A percentile compares a stretch with the other conserved stretches of the same genome.
phyloP scores from a whole-genome alignment of 352 stramenopile species.

The Pythium volutum region DNA sequence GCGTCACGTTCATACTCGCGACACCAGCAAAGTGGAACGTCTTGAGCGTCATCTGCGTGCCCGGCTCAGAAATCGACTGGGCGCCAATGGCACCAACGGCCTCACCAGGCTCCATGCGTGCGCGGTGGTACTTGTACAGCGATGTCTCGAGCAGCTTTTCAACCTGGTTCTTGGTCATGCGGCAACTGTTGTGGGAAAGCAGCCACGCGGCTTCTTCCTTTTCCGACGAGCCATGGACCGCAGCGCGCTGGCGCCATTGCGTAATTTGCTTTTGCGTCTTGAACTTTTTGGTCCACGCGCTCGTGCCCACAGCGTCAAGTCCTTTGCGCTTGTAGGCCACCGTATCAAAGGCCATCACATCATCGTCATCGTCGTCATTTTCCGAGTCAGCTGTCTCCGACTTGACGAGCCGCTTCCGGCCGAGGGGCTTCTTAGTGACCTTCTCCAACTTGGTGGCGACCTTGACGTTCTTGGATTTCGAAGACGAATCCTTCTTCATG shows the following conservation, averaged over 20 bases:
- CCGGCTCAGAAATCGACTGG: conserved; percentile 96
- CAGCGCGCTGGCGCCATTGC: conserved; percentile 57
- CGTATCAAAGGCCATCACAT: conserved; percentile 46
- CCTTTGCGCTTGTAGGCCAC: conserved; percentile 66
- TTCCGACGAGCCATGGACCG: conserved; percentile 44
- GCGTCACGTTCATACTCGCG: conserved; percentile 99
- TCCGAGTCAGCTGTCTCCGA: conserved; percentile 31
- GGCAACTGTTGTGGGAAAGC: conserved; percentile 90
- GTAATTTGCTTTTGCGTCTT: conserved; percentile 40
- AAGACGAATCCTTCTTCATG: conserved; percentile 25
- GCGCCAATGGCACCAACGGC: conserved; percentile 96
- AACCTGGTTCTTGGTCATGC: conserved; percentile 80
- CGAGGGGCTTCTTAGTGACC: conserved; percentile 35
- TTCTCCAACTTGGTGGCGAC: conserved; percentile 66
- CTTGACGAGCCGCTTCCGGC: conserved; percentile 55
- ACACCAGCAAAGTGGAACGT: conserved; percentile 99
- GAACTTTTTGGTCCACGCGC: conserved; percentile 64
- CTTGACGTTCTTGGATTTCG: conserved; percentile 55
- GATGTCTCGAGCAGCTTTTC: conserved; percentile 75
- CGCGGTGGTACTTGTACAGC: conserved; percentile 84
- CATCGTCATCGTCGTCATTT: conserved; percentile 39
- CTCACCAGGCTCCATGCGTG: conserved; percentile 94
- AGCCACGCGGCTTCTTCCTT: conserved; percentile 77
- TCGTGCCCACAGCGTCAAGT: conserved; percentile 55
- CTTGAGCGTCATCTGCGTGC: conserved; percentile 97